Evolutionary conservation across 2,329 filamentous ascomycete species (phyloP), one percentile per base, ranked within the genome.

Genomic region (Teratosphaeria zuluensis): DNA sequence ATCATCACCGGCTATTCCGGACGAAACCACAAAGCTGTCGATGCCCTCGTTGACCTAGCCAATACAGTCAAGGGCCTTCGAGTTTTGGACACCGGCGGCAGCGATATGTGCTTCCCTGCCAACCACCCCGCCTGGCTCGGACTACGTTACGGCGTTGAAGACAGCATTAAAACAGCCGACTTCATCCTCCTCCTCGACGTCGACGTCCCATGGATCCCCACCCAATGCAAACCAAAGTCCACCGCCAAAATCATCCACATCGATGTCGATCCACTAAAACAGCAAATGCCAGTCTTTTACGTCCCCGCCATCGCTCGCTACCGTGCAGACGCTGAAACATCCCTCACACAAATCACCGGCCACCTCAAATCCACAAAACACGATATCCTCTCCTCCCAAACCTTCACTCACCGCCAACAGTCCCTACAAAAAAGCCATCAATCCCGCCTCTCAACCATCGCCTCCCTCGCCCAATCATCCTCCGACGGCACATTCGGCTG

Each of bases 151-250:
- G 90, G 90, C 2, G 79, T 82, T 2, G 88, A 95, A 56, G 84
- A 89, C 1, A 78, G 80, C 51, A 89, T 96, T 69, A 81, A 80
- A 59, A 84, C 84, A 0, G 90, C 92, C 0, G 92, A 96, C 70
- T 83, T 90, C 11, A 95, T 96, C 60, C 65, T 96, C 0, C 86
- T 96, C 2, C 70, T 95, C 28, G 88, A 96, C 72, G 95, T 90
- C 63, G 92, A 96, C 69, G 90, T 96, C 0, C 92, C 92, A 0
- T 96, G 91, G 90, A 91, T 96, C 58, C 85, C 87, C n/a, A 94
- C 90, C 0, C 84, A 84, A 61, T 85, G 81, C 73, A 79, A 80
- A 53, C 85, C 85, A 0, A 78, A 76, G 3, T 71, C 76, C 1
- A 73, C 76, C 6, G 80, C 84, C 1, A 83, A 78, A 60, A 82